Conservation (phyloP, 306 rosid species). For the Quillaja saponaria region DNA sequence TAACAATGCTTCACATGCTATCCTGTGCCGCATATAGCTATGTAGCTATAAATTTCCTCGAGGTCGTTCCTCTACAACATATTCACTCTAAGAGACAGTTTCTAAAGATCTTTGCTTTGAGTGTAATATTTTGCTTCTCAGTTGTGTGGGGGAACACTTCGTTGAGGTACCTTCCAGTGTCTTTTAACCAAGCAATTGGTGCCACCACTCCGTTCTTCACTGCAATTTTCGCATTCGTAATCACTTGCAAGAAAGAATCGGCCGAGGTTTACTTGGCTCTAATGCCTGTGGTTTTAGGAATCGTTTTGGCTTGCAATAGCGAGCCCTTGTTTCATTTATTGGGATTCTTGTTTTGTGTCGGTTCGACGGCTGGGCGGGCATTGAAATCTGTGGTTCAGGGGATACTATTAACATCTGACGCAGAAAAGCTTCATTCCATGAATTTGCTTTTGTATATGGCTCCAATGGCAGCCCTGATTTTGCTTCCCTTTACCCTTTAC, state of each 20-base stretch:
- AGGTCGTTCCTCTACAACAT: slow-evolving; percentile 72
- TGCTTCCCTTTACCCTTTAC: slow-evolving; percentile 74
- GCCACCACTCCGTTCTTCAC: slow-evolving; percentile 96
- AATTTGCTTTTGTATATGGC: slow-evolving; percentile 91
- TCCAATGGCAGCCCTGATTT: slow-evolving; percentile 72
- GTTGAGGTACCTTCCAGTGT: slow-evolving; percentile 76
- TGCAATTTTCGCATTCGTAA: slow-evolving; percentile 68
- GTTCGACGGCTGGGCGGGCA: slow-evolving; percentile 91
- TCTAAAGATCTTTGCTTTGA: slow-evolving; percentile 75
- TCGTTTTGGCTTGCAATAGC: slow-evolving; percentile 74
- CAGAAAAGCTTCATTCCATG: slow-evolving; percentile 94
- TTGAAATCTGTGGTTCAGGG: slow-evolving; percentile 91
- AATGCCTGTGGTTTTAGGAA: slow-evolving; percentile 80
- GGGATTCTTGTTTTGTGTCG: slow-evolving; percentile 75
- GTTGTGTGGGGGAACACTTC: slow-evolving; percentile 95
- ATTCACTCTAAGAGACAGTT: slow-evolving; percentile 74
- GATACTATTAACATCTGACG: slow-evolving; percentile 65
- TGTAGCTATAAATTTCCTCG: slow-evolving; percentile 57
- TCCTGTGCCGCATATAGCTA: slow-evolving; percentile 75
- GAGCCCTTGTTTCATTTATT: slow-evolving; percentile 80
- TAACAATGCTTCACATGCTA: slow-evolving; percentile 95
- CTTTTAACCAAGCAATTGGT: slow-evolving; percentile 91
- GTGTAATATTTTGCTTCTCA: slow-evolving; percentile 82
- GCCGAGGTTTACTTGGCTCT: slow-evolving; percentile 73
- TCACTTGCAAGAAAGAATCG: slow-evolving; percentile 74